Conservation (phyloP, 805 yeast genomes). For the Priceomyces fermenticarens region DNA sequence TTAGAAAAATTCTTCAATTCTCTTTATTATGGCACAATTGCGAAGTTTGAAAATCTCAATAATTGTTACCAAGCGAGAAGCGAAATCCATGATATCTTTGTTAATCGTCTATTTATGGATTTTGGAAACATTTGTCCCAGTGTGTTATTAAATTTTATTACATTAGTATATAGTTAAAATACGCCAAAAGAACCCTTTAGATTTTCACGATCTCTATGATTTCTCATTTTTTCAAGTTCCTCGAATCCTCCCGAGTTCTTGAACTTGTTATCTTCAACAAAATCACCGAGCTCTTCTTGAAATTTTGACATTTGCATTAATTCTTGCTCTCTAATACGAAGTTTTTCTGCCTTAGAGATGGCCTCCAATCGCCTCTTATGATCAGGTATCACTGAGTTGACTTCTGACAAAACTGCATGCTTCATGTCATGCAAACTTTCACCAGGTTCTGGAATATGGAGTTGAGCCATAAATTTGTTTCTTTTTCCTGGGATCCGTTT, state of each 20-base stretch:
- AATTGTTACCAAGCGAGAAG: slow-evolving; percentile 2
- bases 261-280: slow-evolving; percentile 73
- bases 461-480: slow-evolving; percentile 36
- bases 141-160: background rate
- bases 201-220: slow-evolving; percentile 67
- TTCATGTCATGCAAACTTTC: slow-evolving; percentile 55
- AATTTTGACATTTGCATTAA: slow-evolving; percentile 59
- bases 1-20: slow-evolving; percentile 12
- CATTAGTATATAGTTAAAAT: slow-evolving; percentile 11
- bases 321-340: slow-evolving; percentile 69
- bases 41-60: slow-evolving; percentile 12
- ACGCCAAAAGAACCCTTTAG: slow-evolving; percentile 46
- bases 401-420: slow-evolving; percentile 80
- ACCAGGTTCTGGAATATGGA: slow-evolving; percentile 61
- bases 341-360: slow-evolving; percentile 77
- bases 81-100: slow-evolving; percentile 8
- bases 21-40: slow-evolving; percentile 10
- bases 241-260: slow-evolving; percentile 88
- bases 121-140: background rate
- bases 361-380: slow-evolving; percentile 87
- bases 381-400: slow-evolving; percentile 73
- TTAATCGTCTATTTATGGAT: slow-evolving; percentile 1
- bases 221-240: slow-evolving; percentile 72
- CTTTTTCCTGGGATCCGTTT: slow-evolving; percentile 50
- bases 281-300: slow-evolving; percentile 80